phyloP scores from a whole-genome alignment of 202 grass and related monocot species.

The Eragrostis tef region DNA sequence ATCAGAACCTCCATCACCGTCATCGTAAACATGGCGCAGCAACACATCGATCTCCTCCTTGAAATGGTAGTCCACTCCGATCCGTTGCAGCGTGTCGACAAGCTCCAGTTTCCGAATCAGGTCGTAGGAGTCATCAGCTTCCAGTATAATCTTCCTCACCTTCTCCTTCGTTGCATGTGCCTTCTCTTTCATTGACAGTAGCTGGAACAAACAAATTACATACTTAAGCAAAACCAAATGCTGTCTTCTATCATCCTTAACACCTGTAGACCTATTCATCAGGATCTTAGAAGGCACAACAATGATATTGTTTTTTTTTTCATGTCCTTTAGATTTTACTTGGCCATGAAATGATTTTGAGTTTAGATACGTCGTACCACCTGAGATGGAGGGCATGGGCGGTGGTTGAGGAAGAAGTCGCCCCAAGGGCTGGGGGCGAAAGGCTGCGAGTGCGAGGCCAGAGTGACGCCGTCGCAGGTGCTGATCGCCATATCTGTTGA shows the following conservation, averaged over 20 bases:
- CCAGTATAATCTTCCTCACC: conserved; percentile 5
- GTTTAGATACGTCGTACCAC: background rate
- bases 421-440: background rate
- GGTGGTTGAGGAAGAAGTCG: conserved; percentile 27
- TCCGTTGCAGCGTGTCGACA: background rate
- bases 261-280: too few relatives aligned
- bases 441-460: background rate
- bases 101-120: conserved; percentile 35
- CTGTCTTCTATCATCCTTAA: too few relatives aligned
- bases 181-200: conserved; percentile 27
- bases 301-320: too few relatives aligned
- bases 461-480: background rate
- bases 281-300: too few relatives aligned
- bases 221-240: too few relatives aligned
- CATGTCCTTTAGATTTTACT: background rate
- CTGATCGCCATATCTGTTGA: background rate
- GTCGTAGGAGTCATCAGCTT: background rate
- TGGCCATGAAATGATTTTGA: background rate
- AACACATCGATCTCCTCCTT: conserved; percentile 34
- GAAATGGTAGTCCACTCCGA: conserved; percentile 48
- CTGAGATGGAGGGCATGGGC: background rate
- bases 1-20: background rate
- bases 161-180: conserved; percentile 7
- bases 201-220: background rate
- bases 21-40: background rate